phyloP scores from a whole-genome alignment of 768 basidiomycete species.

The Boletus barrowsii region DNA sequence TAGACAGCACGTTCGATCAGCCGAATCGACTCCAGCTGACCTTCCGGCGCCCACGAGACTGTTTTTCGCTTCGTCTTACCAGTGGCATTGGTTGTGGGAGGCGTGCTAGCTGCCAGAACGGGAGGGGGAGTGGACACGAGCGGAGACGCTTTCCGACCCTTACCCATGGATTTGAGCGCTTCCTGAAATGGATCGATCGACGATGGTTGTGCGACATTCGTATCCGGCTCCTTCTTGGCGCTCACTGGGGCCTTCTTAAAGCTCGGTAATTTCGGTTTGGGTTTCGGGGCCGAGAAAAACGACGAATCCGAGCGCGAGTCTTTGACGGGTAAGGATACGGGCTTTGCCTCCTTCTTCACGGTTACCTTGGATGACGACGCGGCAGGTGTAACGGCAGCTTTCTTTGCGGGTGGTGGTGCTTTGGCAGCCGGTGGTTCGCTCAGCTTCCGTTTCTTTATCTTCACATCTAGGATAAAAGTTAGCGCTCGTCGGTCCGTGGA shows the following conservation, averaged over 20 bases:
- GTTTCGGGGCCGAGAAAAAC: slow-evolving; percentile 85
- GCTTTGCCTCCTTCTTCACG: slow-evolving; percentile 58
- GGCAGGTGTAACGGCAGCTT: slow-evolving; percentile 44
- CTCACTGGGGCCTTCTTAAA: slow-evolving; percentile 74
- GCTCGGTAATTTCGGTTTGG: slow-evolving; percentile 77
- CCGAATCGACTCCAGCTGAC: slow-evolving; percentile 69
- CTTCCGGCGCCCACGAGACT: slow-evolving; percentile 77
- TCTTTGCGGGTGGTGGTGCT: slow-evolving; percentile 61
- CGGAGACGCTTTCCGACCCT: slow-evolving; percentile 59
- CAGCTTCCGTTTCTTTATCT: slow-evolving; percentile 74
- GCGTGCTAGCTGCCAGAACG: slow-evolving; percentile 28
- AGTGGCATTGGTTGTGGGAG: slow-evolving; percentile 36
- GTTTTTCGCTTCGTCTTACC: slow-evolving; percentile 68
- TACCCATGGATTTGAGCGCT: slow-evolving; percentile 71
- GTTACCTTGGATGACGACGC: slow-evolving; percentile 28
- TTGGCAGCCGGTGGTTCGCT: slow-evolving; percentile 47
- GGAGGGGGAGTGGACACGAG: slow-evolving; percentile 56
- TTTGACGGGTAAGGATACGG: slow-evolving; percentile 44
- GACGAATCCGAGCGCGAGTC: slow-evolving; percentile 84
- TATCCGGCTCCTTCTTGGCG: slow-evolving; percentile 50
- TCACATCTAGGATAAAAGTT: slow-evolving; percentile 41
- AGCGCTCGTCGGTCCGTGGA: slow-evolving; percentile 24
- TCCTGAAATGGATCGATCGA: slow-evolving; percentile 82
- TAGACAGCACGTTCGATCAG: slow-evolving; percentile 84
- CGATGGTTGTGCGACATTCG: slow-evolving; percentile 70